phyloP scores from a whole-genome alignment of 805 yeast species.

The Sugiyamaella smithiae region DNA sequence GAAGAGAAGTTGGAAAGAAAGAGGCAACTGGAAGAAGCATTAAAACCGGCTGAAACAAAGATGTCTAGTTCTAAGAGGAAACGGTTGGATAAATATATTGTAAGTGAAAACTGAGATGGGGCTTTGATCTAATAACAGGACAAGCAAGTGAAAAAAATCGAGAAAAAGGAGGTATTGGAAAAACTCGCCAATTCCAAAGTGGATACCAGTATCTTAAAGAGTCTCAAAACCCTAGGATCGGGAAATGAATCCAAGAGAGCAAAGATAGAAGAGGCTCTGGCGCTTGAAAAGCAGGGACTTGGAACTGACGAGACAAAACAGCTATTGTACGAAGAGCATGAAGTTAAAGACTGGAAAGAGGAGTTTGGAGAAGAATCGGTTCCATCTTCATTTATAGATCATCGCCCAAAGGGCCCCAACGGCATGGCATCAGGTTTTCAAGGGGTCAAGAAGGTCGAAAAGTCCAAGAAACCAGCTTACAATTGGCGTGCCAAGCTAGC shows the following conservation, averaged over 20 bases:
- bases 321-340: conserved; percentile 67
- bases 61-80: conserved; percentile 66
- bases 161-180: conserved; percentile 70
- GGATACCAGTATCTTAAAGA: conserved; percentile 66
- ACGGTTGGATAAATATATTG: conserved; percentile 83
- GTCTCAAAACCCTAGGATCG: conserved; percentile 75
- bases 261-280: conserved; percentile 69
- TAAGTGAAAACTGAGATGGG: conserved; percentile 24
- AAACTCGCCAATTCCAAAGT: conserved; percentile 63
- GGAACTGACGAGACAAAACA: conserved; percentile 59
- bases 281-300: conserved; percentile 68
- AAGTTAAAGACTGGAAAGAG: conserved; percentile 60
- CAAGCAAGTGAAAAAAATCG: conserved; percentile 85
- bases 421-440: conserved; percentile 57
- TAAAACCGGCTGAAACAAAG: conserved; percentile 64
- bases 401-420: conserved; percentile 59
- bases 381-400: conserved; percentile 56
- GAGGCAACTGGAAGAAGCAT: conserved; percentile 57
- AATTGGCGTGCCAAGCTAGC: conserved; percentile 70
- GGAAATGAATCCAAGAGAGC: conserved; percentile 66
- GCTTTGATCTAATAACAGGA: too few species aligned
- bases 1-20: conserved; percentile 65
- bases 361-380: conserved; percentile 22
- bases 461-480: conserved; percentile 51
- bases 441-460: conserved; percentile 31